phyloP scores from a whole-genome alignment of 2,329 filamentous ascomycete genomes.

The Tolypocladium ophioglossoides region DNA sequence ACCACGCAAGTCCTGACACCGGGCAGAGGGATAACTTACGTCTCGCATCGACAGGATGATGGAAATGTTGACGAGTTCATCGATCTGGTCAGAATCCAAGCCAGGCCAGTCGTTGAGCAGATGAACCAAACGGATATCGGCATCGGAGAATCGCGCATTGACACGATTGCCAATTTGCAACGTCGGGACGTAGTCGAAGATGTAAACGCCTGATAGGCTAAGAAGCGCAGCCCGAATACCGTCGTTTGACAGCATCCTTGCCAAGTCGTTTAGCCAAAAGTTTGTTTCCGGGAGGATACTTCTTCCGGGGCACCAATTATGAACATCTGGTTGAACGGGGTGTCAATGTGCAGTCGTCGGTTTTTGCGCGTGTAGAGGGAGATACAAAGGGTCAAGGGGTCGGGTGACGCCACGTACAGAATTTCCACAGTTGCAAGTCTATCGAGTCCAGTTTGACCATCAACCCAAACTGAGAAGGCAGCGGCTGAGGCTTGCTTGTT shows the following conservation, averaged over 20 bases:
- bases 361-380: too few relatives aligned
- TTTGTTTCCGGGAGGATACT: constrained; percentile 27
- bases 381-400: not conserved
- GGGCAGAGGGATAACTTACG: constrained; percentile 12
- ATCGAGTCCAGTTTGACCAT: not conserved
- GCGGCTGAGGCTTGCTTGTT: not conserved
- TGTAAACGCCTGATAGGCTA: constrained; percentile 28
- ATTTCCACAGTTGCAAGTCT: not conserved
- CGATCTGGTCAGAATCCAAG: constrained; percentile 11
- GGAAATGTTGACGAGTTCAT: constrained; percentile 26
- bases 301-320: constrained; percentile 29
- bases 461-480: not conserved
- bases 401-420: not conserved
- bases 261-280: constrained; percentile 28
- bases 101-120: constrained; percentile 16
- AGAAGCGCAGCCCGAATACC: constrained; percentile 27
- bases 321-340: constrained; percentile 16
- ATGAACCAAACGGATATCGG: constrained; percentile 18
- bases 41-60: constrained; percentile 29
- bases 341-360: not conserved
- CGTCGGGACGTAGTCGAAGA: constrained; percentile 27
- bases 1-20: not conserved
- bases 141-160: constrained; percentile 20
- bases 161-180: constrained; percentile 19
- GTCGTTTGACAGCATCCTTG: constrained; percentile 22